Evolutionary conservation across 2,329 filamentous ascomycete genomes (phyloP), one percentile per base, ranked within the genome.

Genomic region (Plenodomus tracheiphilus): DNA sequence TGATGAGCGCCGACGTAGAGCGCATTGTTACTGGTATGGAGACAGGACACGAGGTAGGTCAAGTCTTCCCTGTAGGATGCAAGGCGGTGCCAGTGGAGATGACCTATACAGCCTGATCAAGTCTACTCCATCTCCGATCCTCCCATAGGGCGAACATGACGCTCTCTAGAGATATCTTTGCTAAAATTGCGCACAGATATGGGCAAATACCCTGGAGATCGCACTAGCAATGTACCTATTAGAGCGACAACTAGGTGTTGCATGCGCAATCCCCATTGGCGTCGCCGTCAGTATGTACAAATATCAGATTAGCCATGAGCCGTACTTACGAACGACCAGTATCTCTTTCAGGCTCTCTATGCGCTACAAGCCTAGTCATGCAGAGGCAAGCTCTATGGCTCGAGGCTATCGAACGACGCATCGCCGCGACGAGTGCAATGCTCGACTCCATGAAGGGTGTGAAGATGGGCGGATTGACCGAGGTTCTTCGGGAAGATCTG

Each of bases 171-270:
- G n/a, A n/a, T n/a, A n/a, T n/a, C n/a, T 11, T 4, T 4, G 28
- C 28, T 32, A 32, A 32, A 4, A 15, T 15, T 41, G n/a, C 16
- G 11, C 9, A 3, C 15, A 56, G 56, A 46, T 70, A 8, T 72
- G 68, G 68, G 59, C 67, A 9, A 69, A 69, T 34, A 43, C 67
- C 0, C 50, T 80, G 1, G 74, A 81, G 51, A 71, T 78, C 3
- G 72, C 59, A 4, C 44, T 82, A 1, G 75, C 75, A 0, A 74
- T 75, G 40, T 83, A 72, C 61, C 67, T 83, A 0, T 66, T 84
- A 0, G 66, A 80, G 17, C 57, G 56, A 3, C 72, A 80, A 40
- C 56, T 83, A 1, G 79, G 81, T 0, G 64, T 69, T 0, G 77
- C 79, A 0, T 82, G 79, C 34, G 60, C 75, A 0, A 75, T 77